phyloP scores from a whole-genome alignment of 2,329 filamentous ascomycete genomes.

The Fusarium sp. region DNA sequence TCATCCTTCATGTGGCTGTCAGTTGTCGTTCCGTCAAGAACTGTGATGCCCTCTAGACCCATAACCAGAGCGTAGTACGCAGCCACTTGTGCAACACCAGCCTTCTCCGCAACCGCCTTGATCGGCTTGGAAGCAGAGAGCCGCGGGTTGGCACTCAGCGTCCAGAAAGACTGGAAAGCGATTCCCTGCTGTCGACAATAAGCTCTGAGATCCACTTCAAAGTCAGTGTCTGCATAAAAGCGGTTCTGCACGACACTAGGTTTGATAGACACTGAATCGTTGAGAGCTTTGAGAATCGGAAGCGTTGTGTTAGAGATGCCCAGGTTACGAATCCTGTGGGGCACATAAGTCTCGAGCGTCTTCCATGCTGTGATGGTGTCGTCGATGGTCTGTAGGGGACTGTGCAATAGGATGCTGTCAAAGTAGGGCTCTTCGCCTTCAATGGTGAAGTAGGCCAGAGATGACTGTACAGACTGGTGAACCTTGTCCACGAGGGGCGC shows the following conservation, averaged over 20 bases:
- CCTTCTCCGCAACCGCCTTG: conserved; percentile 56
- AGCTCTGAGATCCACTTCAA: conserved; percentile 68
- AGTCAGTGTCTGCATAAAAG: conserved; percentile 69
- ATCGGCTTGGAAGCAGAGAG: conserved; percentile 60
- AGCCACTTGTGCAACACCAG: conserved; percentile 52
- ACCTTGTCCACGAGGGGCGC: conserved; percentile 72
- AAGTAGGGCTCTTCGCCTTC: conserved; percentile 61
- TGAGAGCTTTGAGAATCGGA: conserved; percentile 64
- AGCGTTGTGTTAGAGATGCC: conserved; percentile 82
- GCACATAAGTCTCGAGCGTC: conserved; percentile 73
- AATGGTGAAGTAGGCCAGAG: conserved; percentile 70
- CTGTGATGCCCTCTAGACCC: conserved; percentile 55
- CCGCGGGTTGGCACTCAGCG: conserved; percentile 58
- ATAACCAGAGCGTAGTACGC: conserved; percentile 62
- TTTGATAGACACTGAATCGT: conserved; percentile 54
- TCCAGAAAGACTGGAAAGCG: conserved; percentile 67
- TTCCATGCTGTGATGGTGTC: conserved; percentile 73
- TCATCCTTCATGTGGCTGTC: conserved; percentile 62
- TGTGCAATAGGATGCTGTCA: conserved; percentile 80
- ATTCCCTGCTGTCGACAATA: conserved; percentile 58
- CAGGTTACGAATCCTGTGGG: conserved; percentile 70
- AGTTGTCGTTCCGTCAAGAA: conserved; percentile 60
- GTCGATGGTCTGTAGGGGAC: conserved; percentile 58
- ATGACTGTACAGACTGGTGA: conserved; percentile 72
- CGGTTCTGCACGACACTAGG: conserved; percentile 79